Conservation (phyloP, 495 filamentous ascomycete genomes). For the Penicillium goetzii region DNA sequence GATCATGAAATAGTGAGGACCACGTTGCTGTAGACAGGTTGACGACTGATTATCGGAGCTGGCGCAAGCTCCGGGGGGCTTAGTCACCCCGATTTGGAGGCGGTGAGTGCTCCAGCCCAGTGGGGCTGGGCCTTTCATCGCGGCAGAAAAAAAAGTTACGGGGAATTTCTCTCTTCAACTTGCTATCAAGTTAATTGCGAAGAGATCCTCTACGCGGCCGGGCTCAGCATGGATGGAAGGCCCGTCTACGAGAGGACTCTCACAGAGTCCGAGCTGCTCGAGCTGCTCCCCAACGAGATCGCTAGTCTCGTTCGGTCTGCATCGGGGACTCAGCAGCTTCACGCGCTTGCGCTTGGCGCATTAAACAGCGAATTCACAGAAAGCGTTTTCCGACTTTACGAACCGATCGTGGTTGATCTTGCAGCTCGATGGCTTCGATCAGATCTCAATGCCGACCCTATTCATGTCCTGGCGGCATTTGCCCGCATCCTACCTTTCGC, state of each 20-base stretch:
- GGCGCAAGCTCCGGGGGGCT: constrained; percentile 32
- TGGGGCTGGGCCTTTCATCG: constrained; percentile 38
- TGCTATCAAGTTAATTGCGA: constrained; percentile 28
- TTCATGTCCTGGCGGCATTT: constrained; percentile 68
- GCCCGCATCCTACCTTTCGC: constrained; percentile 79
- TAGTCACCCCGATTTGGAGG: constrained; percentile 28
- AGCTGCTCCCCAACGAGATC: constrained; percentile 66
- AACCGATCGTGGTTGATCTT: constrained; percentile 74
- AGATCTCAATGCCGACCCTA: constrained; percentile 47
- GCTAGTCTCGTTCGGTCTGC: constrained; percentile 64
- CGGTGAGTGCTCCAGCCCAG: constrained; percentile 34
- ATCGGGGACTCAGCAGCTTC: constrained; percentile 66
- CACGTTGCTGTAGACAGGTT: background rate
- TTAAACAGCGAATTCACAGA: constrained; percentile 67
- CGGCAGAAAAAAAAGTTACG: constrained; percentile 50
- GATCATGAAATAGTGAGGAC: background rate
- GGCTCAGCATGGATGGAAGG: constrained; percentile 46
- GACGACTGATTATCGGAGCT: constrained; percentile 24
- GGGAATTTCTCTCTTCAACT: constrained; percentile 29
- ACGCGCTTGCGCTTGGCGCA: constrained; percentile 67
- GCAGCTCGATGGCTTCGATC: constrained; percentile 72
- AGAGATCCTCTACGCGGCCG: constrained; percentile 43
- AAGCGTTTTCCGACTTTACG: constrained; percentile 69
- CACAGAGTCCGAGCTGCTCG: constrained; percentile 50
- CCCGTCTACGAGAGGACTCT: constrained; percentile 52